Conservation (phyloP, 2,329 filamentous ascomycete genomes). For the Colletotrichum sansevieriae region DNA sequence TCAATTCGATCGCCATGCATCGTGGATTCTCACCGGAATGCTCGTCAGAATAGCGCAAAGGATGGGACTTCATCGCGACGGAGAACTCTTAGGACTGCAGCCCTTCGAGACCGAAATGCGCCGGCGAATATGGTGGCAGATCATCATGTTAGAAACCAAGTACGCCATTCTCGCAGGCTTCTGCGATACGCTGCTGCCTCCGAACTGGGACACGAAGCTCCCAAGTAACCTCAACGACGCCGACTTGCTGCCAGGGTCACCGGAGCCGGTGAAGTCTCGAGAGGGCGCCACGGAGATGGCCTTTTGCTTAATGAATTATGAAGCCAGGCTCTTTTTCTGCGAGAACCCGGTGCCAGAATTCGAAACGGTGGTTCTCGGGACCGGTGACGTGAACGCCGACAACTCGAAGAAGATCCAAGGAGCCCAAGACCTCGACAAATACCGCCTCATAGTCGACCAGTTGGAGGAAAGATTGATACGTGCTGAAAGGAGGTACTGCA, state of each 20-base stretch:
- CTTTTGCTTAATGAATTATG: conserved; percentile 55
- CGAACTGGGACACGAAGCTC: conserved; percentile 56
- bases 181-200: conserved; percentile 68
- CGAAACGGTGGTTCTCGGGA: conserved; percentile 55
- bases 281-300: conserved; percentile 58
- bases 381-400: conserved; percentile 54
- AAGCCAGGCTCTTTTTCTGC: conserved; percentile 64
- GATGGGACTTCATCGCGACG: conserved; percentile 75
- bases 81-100: conserved; percentile 64
- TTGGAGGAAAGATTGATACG: conserved; percentile 58
- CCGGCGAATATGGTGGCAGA: conserved; percentile 74
- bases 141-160: conserved; percentile 34
- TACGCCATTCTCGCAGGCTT: conserved; percentile 47
- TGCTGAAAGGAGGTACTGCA: conserved; percentile 63
- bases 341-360: conserved; percentile 55
- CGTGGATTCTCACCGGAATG: conserved; percentile 72
- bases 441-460: conserved; percentile 55
- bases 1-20: conserved; percentile 69
- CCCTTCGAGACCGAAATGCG: conserved; percentile 77
- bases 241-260: conserved; percentile 64
- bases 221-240: conserved; percentile 71
- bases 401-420: conserved; percentile 62
- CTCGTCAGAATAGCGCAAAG: conserved; percentile 74
- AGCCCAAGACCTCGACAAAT: conserved; percentile 55
- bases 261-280: conserved; percentile 62